Conservation (phyloP, 306 rosid species). For the Phaseolus lunatus region DNA sequence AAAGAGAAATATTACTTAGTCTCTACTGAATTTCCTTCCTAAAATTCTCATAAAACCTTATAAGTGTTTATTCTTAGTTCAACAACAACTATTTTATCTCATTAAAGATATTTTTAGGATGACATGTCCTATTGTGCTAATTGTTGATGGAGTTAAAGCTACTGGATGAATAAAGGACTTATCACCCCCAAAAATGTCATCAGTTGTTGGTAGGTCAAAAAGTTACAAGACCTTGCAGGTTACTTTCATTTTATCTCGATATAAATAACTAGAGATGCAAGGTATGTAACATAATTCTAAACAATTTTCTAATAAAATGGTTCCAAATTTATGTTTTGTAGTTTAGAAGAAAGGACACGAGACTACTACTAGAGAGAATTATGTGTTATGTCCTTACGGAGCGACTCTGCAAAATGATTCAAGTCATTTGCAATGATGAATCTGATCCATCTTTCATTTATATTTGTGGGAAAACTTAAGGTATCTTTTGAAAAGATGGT, state of each 20-base stretch:
- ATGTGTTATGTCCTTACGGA: constrained; percentile 52
- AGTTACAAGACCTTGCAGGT: constrained; percentile 70
- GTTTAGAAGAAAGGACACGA: constrained; percentile 69
- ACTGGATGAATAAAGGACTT: constrained; percentile 49
- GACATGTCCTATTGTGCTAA: not conserved
- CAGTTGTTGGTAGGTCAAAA: constrained; percentile 66
- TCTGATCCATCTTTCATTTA: constrained; percentile 71
- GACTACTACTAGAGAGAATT: constrained; percentile 46
- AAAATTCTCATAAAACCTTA: not conserved
- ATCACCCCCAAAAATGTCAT: constrained; percentile 56
- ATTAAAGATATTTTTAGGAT: not conserved
- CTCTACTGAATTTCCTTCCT: not conserved
- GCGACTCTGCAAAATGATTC: constrained; percentile 67
- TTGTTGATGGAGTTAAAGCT: constrained; percentile 27
- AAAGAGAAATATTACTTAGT: not conserved
- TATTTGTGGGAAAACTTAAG: constrained; percentile 73
- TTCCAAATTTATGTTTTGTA: constrained; percentile 37
- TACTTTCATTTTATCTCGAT: constrained; percentile 24
- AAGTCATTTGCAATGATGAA: constrained; percentile 53
- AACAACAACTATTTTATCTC: not conserved
- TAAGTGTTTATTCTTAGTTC: not conserved
- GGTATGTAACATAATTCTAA: too few relatives aligned
- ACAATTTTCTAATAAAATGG: constrained; percentile 30
- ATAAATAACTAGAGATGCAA: too few relatives aligned
- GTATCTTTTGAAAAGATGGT: constrained; percentile 36